Base-by-base conservation (phyloP, 2,329 filamentous ascomycete genomes). In the Coniochaeta prunicola region DNA sequence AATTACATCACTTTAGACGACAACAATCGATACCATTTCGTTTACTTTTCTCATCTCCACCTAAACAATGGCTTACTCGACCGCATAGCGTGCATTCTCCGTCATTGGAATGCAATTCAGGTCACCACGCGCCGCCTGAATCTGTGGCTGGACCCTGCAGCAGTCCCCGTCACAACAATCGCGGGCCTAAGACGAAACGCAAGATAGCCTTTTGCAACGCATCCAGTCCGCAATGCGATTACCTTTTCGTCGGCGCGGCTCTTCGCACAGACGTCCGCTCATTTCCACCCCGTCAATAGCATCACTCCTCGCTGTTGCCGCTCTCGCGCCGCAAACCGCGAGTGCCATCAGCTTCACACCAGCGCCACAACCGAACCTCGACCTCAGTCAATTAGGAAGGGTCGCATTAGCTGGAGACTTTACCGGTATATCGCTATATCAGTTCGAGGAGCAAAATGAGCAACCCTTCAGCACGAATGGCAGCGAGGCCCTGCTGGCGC, bases 391-490 rank as follows among this genome's bases (percentile, higher is more conserved):
- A 59, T 78, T 99, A 36, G 94, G 94, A 59, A 85, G 89, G 66
- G 87, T 97, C 64, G 92, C 90, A 58, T 81, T 99, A 60, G 89
- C 86, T 1, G 94, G 94, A 66, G 88, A 97, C 74, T 99, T 96
- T 71, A 86, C 90, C 68, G 91, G 92, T 58, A 89, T 97, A 67
- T 97, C 94, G 13, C 78, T 97, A 40, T 97, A 94, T 76, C 80
- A 92, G 69, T 97, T 87, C 68, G 80, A 88, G 67, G 90, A 89
- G 62, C 93, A 99, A 71, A 87, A 80, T 60, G 85, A 93, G 72
- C 77, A 80, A 61, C 75, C 81, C 17, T 83, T 85, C 66, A 85
- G 76, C 67, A 84, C 81, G 60, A 92, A 96, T 78, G 91, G 90
- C 70, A 91, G 87, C 67, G 86, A 92, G 68, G 88, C 90, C 19